phyloP scores from a whole-genome alignment of 805 yeast genomes.

The Isabelozyma pseudorhagii region DNA sequence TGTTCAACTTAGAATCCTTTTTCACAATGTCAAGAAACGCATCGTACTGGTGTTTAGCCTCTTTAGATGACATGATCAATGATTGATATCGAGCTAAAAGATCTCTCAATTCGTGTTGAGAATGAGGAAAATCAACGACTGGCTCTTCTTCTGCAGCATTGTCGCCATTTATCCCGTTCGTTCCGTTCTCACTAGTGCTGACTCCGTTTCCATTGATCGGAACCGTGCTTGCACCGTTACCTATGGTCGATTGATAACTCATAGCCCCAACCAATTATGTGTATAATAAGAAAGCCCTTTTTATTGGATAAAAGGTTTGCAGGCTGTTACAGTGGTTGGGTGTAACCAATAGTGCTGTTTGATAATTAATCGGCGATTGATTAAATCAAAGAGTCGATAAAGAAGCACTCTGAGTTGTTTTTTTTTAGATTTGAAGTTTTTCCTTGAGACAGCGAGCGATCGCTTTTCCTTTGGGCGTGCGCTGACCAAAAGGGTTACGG shows the following conservation, averaged over 20 bases:
- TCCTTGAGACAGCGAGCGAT: background rate
- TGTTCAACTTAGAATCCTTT: conserved; percentile 1
- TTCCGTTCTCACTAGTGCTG: background rate
- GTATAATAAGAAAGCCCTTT: too few species aligned
- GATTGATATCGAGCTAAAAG: conserved; percentile 25
- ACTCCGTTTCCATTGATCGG: background rate
- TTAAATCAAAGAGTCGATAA: background rate
- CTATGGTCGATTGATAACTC: background rate
- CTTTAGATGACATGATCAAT: conserved; percentile 13
- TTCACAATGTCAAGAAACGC: background rate
- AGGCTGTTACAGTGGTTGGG: background rate
- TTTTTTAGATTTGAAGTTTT: background rate
- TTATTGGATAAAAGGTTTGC: background rate
- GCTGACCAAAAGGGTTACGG: background rate
- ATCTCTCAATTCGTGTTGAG: conserved; percentile 22
- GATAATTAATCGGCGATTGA: background rate
- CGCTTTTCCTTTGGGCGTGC: background rate
- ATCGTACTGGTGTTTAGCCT: conserved; percentile 17
- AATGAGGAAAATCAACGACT: conserved; percentile 13
- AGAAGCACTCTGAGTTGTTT: background rate
- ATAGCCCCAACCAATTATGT: background rate
- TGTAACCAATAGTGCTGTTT: background rate
- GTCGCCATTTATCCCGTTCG: background rate
- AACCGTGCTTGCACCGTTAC: background rate
- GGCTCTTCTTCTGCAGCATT: background rate